These are phyloP conservation scores for Tuber borchii DNA, from an alignment of 495 filamentous ascomycete genomes.

Conservation along the genomic window DNA sequence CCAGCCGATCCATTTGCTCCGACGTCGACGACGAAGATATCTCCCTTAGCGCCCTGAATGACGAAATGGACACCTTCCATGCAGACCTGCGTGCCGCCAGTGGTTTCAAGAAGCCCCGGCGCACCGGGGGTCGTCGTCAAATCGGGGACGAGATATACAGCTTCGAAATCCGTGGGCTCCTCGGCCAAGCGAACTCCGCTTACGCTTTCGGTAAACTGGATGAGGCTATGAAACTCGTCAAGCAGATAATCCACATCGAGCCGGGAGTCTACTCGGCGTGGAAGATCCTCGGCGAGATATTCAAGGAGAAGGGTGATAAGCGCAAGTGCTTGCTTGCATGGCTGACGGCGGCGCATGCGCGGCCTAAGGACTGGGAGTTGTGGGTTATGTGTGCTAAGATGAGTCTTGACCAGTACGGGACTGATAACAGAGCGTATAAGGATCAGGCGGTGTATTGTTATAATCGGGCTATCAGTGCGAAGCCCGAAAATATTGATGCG, in stretches of 20 bases:
- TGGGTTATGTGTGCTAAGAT: slow-evolving; percentile 42
- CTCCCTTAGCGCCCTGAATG: slow-evolving; percentile 35
- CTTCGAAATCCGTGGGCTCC: slow-evolving; percentile 38
- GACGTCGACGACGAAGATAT: slow-evolving; percentile 29
- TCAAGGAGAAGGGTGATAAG: slow-evolving; percentile 41
- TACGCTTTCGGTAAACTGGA: slow-evolving; percentile 35
- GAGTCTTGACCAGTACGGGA: slow-evolving; percentile 39
- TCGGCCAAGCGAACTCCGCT: slow-evolving; percentile 39
- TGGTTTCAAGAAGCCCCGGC: slow-evolving; percentile 35
- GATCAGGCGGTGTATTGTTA: slow-evolving; percentile 42
- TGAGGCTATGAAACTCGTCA: slow-evolving; percentile 36
- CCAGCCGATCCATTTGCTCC: slow-evolving; percentile 6
- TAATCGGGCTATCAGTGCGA: slow-evolving; percentile 38
- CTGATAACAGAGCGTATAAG: slow-evolving; percentile 37
- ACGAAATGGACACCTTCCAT: slow-evolving; percentile 42
- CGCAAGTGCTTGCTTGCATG: slow-evolving; percentile 41
- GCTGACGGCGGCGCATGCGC: slow-evolving; percentile 40
- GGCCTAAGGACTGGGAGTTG: slow-evolving; percentile 41
- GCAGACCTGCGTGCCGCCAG: slow-evolving; percentile 38
- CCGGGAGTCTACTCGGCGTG: slow-evolving; percentile 41
- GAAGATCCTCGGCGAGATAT: slow-evolving; percentile 42
- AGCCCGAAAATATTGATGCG: slow-evolving; percentile 42
- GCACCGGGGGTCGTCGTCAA: slow-evolving; percentile 32
- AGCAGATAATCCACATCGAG: slow-evolving; percentile 42
- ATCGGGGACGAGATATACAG: slow-evolving; percentile 38